Conservation (phyloP, 805 yeast species). For the Sungouiozyma ichnusensis region DNA sequence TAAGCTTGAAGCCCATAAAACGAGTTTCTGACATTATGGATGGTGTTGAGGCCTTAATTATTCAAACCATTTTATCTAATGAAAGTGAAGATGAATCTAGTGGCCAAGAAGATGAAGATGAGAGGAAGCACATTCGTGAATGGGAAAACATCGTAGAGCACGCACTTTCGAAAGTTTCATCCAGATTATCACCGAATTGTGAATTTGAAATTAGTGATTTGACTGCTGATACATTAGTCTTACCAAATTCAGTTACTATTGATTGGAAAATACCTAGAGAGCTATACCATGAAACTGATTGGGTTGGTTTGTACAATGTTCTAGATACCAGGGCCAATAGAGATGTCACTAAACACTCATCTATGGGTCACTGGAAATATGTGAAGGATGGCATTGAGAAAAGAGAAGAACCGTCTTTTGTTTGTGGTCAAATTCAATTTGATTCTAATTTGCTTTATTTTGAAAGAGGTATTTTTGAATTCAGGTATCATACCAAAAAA, state of each 20-base stretch:
- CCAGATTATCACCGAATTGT: conserved; percentile 18
- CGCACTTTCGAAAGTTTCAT: conserved; percentile 12
- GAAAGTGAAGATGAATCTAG: neutral
- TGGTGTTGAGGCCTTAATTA: conserved; percentile 30
- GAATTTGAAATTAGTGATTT: conserved; percentile 20
- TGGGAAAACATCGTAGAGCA: conserved; percentile 15
- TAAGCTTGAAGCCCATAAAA: conserved; percentile 28
- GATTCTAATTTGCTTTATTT: conserved; percentile 40
- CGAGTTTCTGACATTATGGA: conserved; percentile 30
- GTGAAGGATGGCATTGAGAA: conserved; percentile 19
- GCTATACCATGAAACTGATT: conserved; percentile 42
- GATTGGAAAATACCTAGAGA: conserved; percentile 43
- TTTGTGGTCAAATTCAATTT: conserved; percentile 42
- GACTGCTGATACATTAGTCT: conserved; percentile 22
- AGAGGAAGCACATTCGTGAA: conserved; percentile 7
- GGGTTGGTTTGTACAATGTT: conserved; percentile 69
- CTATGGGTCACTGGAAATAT: conserved; percentile 58
- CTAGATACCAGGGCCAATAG: conserved; percentile 48
- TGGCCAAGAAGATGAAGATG: neutral
- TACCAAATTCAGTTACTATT: conserved; percentile 38
- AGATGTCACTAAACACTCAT: conserved; percentile 46
- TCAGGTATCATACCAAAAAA: conserved; percentile 57
- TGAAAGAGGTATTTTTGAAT: conserved; percentile 64
- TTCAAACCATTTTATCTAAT: conserved; percentile 7
- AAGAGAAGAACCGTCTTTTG: conserved; percentile 9